These are phyloP conservation scores for Nigrospora osmanthi DNA, from an alignment of 2,329 filamentous ascomycete genomes.

Conservation along the genomic window DNA sequence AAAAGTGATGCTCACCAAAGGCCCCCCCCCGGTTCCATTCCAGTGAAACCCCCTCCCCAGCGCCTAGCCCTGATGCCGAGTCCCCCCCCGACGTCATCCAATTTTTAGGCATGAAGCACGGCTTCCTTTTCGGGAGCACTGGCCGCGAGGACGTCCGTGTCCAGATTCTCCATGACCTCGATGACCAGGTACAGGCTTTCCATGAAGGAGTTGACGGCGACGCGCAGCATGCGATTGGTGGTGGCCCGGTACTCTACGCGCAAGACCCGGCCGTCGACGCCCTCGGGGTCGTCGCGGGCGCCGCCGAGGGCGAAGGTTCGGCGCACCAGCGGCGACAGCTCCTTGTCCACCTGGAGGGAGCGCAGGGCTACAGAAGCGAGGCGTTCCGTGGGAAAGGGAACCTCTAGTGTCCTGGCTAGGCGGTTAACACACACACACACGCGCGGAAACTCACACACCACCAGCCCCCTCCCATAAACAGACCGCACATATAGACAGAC, in stretches of 20 bases:
- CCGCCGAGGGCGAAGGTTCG: slow-evolving; percentile 56
- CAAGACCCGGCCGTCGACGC: slow-evolving; percentile 39
- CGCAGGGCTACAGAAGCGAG: slow-evolving; percentile 70
- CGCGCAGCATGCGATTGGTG: slow-evolving; percentile 92
- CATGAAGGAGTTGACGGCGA: slow-evolving; percentile 94
- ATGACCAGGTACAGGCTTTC: slow-evolving; percentile 79
- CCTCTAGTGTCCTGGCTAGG: slow-evolving; percentile 54
- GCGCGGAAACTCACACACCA: neutral
- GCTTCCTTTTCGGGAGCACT: neutral
- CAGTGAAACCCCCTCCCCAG: too few species aligned
- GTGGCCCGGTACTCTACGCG: slow-evolving; percentile 75
- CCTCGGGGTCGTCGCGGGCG: slow-evolving; percentile 9
- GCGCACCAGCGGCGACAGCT: slow-evolving; percentile 77
- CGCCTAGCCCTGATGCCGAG: too few species aligned
- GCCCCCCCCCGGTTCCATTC: too few species aligned
- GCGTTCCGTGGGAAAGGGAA: slow-evolving; percentile 75
- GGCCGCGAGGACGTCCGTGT: slow-evolving; percentile 65
- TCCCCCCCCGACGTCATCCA: too few species aligned
- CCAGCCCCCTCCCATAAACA: neutral
- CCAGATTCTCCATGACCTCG: slow-evolving; percentile 84
- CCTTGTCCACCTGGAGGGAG: slow-evolving; percentile 76
- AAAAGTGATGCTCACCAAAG: too few species aligned
- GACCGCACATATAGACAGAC: slow-evolving; percentile 33
- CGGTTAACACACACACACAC: slow-evolving; percentile 4
- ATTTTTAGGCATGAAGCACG: too few species aligned